Percentiles rank a stretch among this genome's conserved stretches.
Evolutionary conservation across 306 rosid genomes (phyloP).

Genomic region (Leucaena leucocephala): DNA sequence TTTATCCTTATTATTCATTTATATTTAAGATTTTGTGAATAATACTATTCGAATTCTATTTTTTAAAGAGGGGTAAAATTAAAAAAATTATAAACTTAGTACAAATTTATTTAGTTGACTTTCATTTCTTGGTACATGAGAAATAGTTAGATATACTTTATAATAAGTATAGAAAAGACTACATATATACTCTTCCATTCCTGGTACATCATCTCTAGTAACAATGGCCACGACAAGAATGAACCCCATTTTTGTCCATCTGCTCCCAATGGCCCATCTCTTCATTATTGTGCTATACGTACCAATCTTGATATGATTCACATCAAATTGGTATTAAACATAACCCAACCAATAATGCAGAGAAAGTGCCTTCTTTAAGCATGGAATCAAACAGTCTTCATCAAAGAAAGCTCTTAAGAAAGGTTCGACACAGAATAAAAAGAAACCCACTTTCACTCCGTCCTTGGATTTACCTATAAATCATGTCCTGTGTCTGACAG

Average conservation of each 20-base stretch:
- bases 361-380: conserved; percentile 16
- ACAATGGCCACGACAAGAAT: conserved; percentile 23
- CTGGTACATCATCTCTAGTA: neutral
- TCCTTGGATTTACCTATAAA: conserved; percentile 18
- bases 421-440: neutral
- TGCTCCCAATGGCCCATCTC: neutral
- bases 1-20: too few relatives aligned
- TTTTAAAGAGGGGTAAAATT: too few relatives aligned
- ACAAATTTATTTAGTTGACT: too few relatives aligned
- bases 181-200: neutral
- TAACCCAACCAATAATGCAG: conserved; percentile 23
- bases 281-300: conserved; percentile 34
- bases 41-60: too few relatives aligned
- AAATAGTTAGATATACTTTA: too few relatives aligned
- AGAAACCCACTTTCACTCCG: neutral
- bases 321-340: neutral
- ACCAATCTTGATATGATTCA: neutral
- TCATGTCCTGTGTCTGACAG: neutral
- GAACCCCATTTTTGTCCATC: conserved; percentile 28
- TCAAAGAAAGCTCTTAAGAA: neutral
- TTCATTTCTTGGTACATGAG: too few relatives aligned
- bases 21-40: too few relatives aligned
- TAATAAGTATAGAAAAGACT: too few relatives aligned
- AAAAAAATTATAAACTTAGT: too few relatives aligned
- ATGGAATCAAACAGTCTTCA: conserved; percentile 32